Conservation (phyloP, 257 asterid genomes). For the Paulownia fortunei region DNA sequence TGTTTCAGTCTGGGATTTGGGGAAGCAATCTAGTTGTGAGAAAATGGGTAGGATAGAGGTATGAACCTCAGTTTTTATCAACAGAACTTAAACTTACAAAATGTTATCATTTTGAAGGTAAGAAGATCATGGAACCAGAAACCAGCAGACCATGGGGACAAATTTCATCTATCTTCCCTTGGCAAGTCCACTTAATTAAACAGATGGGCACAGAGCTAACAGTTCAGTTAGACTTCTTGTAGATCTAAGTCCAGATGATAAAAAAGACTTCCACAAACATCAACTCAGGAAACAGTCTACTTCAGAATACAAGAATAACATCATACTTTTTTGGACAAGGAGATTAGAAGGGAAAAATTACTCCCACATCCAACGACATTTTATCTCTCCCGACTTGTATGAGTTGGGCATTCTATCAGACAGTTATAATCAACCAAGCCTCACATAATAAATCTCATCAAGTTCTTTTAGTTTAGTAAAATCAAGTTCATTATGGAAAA, state of each 20-base stretch:
- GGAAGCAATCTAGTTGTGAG: neutral
- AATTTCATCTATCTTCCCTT: constrained; percentile 5
- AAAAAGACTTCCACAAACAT: constrained; percentile 14
- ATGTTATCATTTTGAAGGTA: neutral
- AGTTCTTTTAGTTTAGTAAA: constrained; percentile 10
- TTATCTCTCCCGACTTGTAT: neutral
- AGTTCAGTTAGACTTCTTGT: neutral
- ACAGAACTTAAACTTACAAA: neutral
- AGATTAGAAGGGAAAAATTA: constrained; percentile 3
- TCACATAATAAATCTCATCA: constrained; percentile 23
- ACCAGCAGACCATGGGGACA: neutral
- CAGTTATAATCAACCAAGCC: constrained; percentile 21
- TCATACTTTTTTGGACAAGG: neutral
- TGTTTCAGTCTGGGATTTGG: neutral
- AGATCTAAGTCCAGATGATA: constrained; percentile 19
- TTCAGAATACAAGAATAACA: constrained; percentile 11
- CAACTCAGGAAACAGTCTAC: constrained; percentile 17
- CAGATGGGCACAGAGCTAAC: constrained; percentile 5
- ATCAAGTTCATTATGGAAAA: constrained; percentile 13
- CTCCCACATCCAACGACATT: constrained; percentile 13
- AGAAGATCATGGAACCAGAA: neutral
- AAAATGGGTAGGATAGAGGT: neutral
- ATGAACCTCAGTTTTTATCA: constrained; percentile 20
- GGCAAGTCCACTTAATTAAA: constrained; percentile 1
- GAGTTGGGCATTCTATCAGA: neutral